phyloP scores from a whole-genome alignment of 495 filamentous ascomycete species.

The Haplographium delicatum region DNA sequence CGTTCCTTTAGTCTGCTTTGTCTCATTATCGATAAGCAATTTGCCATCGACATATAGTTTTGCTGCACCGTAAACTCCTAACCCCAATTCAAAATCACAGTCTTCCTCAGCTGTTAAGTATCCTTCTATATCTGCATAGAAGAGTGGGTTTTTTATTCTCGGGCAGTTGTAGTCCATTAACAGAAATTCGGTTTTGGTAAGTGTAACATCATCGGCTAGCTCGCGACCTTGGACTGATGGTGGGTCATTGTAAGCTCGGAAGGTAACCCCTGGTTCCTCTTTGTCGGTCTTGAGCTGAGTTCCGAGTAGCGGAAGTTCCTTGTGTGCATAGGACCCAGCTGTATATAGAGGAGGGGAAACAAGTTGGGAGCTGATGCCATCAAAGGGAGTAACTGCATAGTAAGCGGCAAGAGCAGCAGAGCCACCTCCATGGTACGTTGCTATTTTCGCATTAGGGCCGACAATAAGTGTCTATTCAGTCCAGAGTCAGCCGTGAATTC shows the following conservation, averaged over 20 bases:
- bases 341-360: slow-evolving; percentile 39
- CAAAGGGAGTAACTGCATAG: slow-evolving; percentile 63
- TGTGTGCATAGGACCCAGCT: slow-evolving; percentile 56
- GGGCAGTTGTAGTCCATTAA: slow-evolving; percentile 60
- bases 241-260: slow-evolving; percentile 56
- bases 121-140: slow-evolving; percentile 60
- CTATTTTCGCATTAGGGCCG: slow-evolving; percentile 69
- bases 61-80: slow-evolving; percentile 64
- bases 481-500: slow-evolving; percentile 15
- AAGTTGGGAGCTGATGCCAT: slow-evolving; percentile 53
- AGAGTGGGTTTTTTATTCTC: slow-evolving; percentile 47
- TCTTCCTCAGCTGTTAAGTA: slow-evolving; percentile 51
- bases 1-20: slow-evolving; percentile 54
- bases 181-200: slow-evolving; percentile 50
- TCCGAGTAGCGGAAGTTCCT: slow-evolving; percentile 53
- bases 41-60: slow-evolving; percentile 60
- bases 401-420: slow-evolving; percentile 63
- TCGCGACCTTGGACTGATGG: slow-evolving; percentile 38
- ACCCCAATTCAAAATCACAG: slow-evolving; percentile 48
- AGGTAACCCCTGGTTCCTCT: slow-evolving; percentile 49
- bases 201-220: slow-evolving; percentile 47
- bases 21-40: slow-evolving; percentile 61
- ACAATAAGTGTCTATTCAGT: slow-evolving; percentile 37
- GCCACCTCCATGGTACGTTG: slow-evolving; percentile 65
- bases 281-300: slow-evolving; percentile 42